phyloP scores from a whole-genome alignment of 306 rosid species.

The Bauhinia variegata region DNA sequence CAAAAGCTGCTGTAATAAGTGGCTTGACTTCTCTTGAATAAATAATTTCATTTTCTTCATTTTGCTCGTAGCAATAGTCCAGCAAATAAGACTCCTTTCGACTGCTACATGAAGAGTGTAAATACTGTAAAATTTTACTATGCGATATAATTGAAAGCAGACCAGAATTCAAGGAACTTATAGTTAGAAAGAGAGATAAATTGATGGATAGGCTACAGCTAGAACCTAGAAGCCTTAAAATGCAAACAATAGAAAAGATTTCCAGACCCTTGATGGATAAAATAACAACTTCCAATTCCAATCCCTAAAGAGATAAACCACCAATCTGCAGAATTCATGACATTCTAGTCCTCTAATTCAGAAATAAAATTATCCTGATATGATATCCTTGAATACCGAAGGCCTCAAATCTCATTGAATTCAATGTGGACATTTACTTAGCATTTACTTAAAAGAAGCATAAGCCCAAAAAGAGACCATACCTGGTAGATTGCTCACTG shows the following conservation, averaged over 20 bases:
- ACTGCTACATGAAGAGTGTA: constrained; percentile 45
- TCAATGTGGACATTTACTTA: not conserved
- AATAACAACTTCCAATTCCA: too few relatives aligned
- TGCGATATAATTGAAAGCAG: too few relatives aligned
- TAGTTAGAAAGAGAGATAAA: not conserved
- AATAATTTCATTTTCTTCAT: constrained; percentile 61
- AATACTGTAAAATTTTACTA: not conserved
- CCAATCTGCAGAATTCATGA: not conserved
- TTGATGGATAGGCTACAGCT: not conserved
- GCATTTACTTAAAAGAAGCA: not conserved
- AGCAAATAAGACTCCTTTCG: constrained; percentile 58
- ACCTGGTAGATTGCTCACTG: constrained; percentile 64
- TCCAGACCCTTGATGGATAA: too few relatives aligned
- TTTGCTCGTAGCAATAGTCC: constrained; percentile 66
- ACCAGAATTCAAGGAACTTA: too few relatives aligned
- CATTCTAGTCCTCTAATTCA: not conserved
- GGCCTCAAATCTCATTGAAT: not conserved
- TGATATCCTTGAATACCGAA: not conserved
- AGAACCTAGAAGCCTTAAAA: not conserved
- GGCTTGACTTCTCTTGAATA: constrained; percentile 69
- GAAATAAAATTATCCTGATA: not conserved
- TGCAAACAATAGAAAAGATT: too few relatives aligned
- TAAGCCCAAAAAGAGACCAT: not conserved
- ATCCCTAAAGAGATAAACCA: not conserved
- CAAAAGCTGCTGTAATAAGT: constrained; percentile 64